Percentiles rank a stretch among this genome's conserved stretches.
Evolutionary conservation across 306 rosid genomes (phyloP).

Genomic region (Parietaria judaica): DNA sequence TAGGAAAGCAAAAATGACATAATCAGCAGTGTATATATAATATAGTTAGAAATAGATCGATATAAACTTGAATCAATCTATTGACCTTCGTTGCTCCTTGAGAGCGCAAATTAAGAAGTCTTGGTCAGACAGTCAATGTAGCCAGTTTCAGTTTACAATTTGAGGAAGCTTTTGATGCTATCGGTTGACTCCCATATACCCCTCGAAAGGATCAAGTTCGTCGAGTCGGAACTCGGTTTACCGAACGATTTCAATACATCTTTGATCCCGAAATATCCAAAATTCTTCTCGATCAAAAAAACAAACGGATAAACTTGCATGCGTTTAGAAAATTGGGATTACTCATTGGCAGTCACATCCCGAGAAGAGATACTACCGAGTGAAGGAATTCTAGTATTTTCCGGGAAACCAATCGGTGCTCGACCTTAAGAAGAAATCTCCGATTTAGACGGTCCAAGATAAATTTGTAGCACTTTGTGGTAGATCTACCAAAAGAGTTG

Average conservation of each 20-base stretch:
- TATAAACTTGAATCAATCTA: too few relatives aligned
- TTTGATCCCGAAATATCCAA: slow-evolving; percentile 50
- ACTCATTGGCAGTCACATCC: slow-evolving; percentile 48
- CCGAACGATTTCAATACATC: slow-evolving; percentile 37
- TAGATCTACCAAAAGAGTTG: slow-evolving; percentile 28
- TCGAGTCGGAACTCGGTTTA: slow-evolving; percentile 57
- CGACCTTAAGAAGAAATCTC: slow-evolving; percentile 47
- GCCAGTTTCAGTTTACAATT: slow-evolving; percentile 53
- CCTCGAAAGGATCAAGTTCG: slow-evolving; percentile 41
- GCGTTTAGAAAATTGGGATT: slow-evolving; percentile 76
- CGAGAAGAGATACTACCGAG: slow-evolving; percentile 40
- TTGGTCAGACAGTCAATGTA: slow-evolving; percentile 44
- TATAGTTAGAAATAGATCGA: too few relatives aligned
- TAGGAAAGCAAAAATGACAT: too few relatives aligned
- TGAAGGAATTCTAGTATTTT: slow-evolving; percentile 28
- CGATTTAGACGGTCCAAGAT: slow-evolving; percentile 38
- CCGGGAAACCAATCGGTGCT: slow-evolving; percentile 30
- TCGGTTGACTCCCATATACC: slow-evolving; percentile 61
- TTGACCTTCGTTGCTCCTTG: too few relatives aligned
- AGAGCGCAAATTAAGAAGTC: slow-evolving; percentile 39
- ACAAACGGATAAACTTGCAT: slow-evolving; percentile 41
- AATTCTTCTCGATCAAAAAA: slow-evolving; percentile 43
- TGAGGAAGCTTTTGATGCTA: slow-evolving; percentile 67
- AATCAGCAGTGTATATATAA: too few relatives aligned
- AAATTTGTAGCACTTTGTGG: slow-evolving; percentile 51